Percentiles rank a stretch among this genome's conserved stretches.
phyloP scores from a whole-genome alignment of 2,329 filamentous ascomycete species.

The Beauveria rudraprayagi region DNA sequence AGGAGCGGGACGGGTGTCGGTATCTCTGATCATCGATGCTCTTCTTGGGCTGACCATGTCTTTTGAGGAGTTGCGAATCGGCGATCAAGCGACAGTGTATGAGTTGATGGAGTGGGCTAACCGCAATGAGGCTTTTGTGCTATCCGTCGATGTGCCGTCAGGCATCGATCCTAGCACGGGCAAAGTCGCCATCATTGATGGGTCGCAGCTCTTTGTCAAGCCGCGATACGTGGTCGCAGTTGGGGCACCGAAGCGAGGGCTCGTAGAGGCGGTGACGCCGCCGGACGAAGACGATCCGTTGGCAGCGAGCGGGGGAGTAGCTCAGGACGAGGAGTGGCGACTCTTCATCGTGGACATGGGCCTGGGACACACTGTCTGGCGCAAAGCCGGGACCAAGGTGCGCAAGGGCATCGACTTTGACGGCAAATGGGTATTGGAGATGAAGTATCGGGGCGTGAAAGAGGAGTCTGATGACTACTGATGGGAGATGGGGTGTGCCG shows the following conservation, averaged over 20 bases:
- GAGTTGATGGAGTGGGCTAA: conserved; percentile 93
- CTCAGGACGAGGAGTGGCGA: conserved; percentile 59
- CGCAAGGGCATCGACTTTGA: conserved; percentile 85
- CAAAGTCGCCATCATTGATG: conserved; percentile 59
- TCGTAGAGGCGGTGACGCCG: conserved; percentile 66
- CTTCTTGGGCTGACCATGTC: conserved; percentile 78
- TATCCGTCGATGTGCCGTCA: conserved; percentile 86
- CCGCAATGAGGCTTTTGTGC: conserved; percentile 69
- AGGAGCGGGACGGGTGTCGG: conserved; percentile 45
- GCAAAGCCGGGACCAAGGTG: conserved; percentile 71
- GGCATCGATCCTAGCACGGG: conserved; percentile 77
- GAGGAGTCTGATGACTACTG: conserved; percentile 20
- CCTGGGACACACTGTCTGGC: conserved; percentile 73
- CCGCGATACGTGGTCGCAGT: conserved; percentile 78
- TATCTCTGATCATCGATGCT: conserved; percentile 81
- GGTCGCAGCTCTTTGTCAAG: conserved; percentile 69
- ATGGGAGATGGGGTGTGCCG: not conserved
- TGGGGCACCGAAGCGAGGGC: conserved; percentile 76
- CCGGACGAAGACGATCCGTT: conserved; percentile 32
- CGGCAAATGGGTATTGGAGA: conserved; percentile 72
- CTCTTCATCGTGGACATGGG: conserved; percentile 83
- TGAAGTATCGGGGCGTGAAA: conserved; percentile 41
- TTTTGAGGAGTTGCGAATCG: conserved; percentile 79
- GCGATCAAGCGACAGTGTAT: conserved; percentile 76
- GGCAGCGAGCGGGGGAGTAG: conserved; percentile 21